Evolutionary conservation across 176 grass and related monocot genomes (phyloP), one percentile per base, ranked within the genome.

Genomic region (Saccharum spontaneum): DNA sequence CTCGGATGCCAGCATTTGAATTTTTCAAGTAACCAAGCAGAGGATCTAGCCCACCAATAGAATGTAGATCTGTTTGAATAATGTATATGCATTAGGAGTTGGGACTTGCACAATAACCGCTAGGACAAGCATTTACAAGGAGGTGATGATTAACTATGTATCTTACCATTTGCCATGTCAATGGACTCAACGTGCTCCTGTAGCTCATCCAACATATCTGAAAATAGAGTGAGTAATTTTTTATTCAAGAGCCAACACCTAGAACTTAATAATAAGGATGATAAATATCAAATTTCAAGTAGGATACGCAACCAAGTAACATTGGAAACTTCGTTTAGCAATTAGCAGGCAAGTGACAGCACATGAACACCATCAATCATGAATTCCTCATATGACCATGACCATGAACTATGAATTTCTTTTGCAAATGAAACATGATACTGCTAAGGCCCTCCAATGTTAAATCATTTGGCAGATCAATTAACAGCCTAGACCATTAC

Each of bases 1-100:
- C 86, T 71, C 97, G 75, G 71, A 99, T 94, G 76, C 94, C 87
- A 90, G 90, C 90, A 88, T 96, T 76, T 41, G 90, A 82, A 52
- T 94, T 94, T 79, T 89, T 94, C 11, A 99, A 79, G 84, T 96
- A 92, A 86, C 86, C 84, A 79, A 99, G 85, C 17, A 99, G 86
- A 76, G 94, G 97, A 85, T 91, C 86, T 57, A 99, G 82, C 6
- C 97, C 97, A 81, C 97, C 97, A 48, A 99, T 92, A 6, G 91
- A 84, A 86, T 95, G 85, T 16, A 99, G 72, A 89, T 99, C 97
- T 98, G 84, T 70, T 30, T 75, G 18, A 68, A 79, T 81, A 55
- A 38, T 54, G 36, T 13, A 78, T 22, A 79, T 22, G 68, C 63
- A 60, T 76, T 67, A 89, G 2, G 36, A 45, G 49, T 69, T 14